Conservation (phyloP, 1,139 yeast species). For the Wickerhamomyces sp. region DNA sequence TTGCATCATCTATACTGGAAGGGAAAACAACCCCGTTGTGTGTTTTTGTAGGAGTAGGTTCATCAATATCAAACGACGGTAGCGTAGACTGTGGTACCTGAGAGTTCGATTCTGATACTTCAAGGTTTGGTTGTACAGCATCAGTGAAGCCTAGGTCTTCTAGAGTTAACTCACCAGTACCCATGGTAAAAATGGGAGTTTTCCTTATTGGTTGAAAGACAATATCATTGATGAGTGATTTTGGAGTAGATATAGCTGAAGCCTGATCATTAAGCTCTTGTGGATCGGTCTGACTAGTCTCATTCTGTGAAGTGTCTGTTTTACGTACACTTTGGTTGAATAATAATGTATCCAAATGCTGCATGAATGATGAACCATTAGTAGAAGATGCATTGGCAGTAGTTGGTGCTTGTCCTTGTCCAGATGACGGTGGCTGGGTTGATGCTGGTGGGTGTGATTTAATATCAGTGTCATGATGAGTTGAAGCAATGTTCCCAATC, state of each 20-base stretch:
- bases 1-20: not conserved
- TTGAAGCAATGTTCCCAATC: slow-evolving; percentile 17
- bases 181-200: slow-evolving; percentile 58
- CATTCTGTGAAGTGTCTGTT: not conserved
- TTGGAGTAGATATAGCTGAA: slow-evolving; percentile 3
- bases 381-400: slow-evolving; percentile 7
- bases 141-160: slow-evolving; percentile 43
- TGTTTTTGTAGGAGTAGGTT: not conserved
- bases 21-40: not conserved
- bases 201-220: slow-evolving; percentile 58
- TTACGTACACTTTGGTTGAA: slow-evolving; percentile 9
- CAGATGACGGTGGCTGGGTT: too few relatives aligned
- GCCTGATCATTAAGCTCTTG: slow-evolving; percentile 5
- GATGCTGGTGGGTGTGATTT: slow-evolving; percentile 21
- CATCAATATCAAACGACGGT: not conserved
- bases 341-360: slow-evolving; percentile 31
- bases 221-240: slow-evolving; percentile 25
- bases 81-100: not conserved
- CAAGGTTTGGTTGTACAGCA: not conserved
- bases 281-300: slow-evolving; percentile 5
- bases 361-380: slow-evolving; percentile 26
- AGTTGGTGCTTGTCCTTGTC: slow-evolving; percentile 4
- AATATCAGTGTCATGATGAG: slow-evolving; percentile 7
- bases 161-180: slow-evolving; percentile 65
- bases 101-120: not conserved